Evolutionary conservation across 2,329 filamentous ascomycete species (phyloP), one percentile per base, ranked within the genome.

Genomic region (Diaporthe amygdali): DNA sequence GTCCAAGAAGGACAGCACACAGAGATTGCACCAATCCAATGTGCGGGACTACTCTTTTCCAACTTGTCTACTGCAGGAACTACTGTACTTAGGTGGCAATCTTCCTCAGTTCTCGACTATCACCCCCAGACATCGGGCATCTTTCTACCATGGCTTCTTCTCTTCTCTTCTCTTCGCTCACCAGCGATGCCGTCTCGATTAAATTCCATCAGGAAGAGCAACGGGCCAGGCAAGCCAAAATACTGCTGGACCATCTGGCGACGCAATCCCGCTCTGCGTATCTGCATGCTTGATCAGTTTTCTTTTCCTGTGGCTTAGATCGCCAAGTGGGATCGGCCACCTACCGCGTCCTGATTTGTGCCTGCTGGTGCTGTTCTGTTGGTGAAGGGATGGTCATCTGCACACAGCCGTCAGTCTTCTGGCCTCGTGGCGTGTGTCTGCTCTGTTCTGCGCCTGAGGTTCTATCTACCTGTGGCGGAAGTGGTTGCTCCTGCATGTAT

Each of bases 311-410:
- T 64, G 44, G 59, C 59, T 64, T 49, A 49, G 59, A 27, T 49
- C 59, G 59, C 59, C 59, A 64, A 64, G 59, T 37, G 59, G 44
- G 59, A 37, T 64, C 59, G 30, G 25, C 59, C 59, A 64, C 59
- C 59, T 64, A 64, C 59, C 17, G 30, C 37, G n/a, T 49, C 14
- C 41, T 37, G 59, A 9, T 27, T 25, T 49, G 44, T 27, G 30
- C 17, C 44, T 49, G n/a, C 14, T 25, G 25, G 7, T 20, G 44
- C 44, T 25, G 59, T 37, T 15, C n/a, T 22, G 6, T 25, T 47
- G 41, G 4, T 37, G 59, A 12, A 64, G 7, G 59, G n/a, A 64
- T 47, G 59, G 44, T 64, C 44, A 64, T 49, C 59, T 64, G 59
- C 44, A 49, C 44, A 49, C n/a, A 64, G 59, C 59, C 44, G 49